Conservation (phyloP, 2,329 filamentous ascomycete genomes). For the Hymenoscyphus infarciens region DNA sequence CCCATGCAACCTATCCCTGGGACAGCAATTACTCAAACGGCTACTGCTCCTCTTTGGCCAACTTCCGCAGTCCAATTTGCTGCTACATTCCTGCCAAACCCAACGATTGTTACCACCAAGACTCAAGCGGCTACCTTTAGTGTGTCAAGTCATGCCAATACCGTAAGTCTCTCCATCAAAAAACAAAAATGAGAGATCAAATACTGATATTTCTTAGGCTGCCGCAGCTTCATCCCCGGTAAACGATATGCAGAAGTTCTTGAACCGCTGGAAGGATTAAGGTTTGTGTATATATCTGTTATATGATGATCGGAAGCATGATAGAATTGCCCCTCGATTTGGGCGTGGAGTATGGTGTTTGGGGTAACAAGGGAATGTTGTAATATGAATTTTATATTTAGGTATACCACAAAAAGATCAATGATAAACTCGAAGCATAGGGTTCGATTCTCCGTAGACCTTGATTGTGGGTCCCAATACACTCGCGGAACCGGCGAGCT, state of each 20-base stretch:
- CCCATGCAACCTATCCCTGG: constrained; percentile 40
- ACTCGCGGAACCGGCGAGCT: too few relatives aligned
- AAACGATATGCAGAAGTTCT: constrained; percentile 37
- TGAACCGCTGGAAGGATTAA: constrained; percentile 40
- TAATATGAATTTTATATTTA: constrained; percentile 3
- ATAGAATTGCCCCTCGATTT: not conserved
- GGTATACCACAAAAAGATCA: constrained; percentile 2
- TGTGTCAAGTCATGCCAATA: constrained; percentile 37
- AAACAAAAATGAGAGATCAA: not conserved
- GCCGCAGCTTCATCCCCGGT: constrained; percentile 33
- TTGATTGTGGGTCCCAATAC: too few relatives aligned
- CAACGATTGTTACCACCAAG: constrained; percentile 36
- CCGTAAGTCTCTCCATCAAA: constrained; percentile 28
- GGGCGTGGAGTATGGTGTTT: constrained; percentile 7
- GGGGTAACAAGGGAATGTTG: constrained; percentile 1
- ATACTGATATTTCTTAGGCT: constrained; percentile 20
- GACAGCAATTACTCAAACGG: constrained; percentile 39
- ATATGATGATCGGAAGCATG: not conserved
- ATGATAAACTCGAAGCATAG: not conserved
- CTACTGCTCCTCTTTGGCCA: constrained; percentile 36
- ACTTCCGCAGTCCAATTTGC: constrained; percentile 37
- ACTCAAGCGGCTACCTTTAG: constrained; percentile 37
- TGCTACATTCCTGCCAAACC: constrained; percentile 32
- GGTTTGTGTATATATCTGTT: not conserved
- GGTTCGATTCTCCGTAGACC: not conserved